Evolutionary conservation across 1,284 basidiomycete genomes (phyloP).

Genomic region (Fomitopsis palustris): DNA sequence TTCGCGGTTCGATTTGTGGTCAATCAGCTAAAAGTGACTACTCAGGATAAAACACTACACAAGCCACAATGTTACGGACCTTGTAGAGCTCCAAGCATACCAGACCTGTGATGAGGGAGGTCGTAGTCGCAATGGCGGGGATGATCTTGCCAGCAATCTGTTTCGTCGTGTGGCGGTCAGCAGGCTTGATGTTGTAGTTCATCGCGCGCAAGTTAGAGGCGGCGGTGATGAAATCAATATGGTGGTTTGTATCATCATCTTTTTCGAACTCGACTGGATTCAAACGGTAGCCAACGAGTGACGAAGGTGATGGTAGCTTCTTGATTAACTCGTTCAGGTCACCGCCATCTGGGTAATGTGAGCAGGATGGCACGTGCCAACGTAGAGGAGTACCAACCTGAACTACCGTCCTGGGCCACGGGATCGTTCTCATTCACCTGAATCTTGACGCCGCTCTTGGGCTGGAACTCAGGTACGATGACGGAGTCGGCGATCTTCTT

Average conservation of each 20-base stretch:
- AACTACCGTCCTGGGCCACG: conserved; percentile 49
- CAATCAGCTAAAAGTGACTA: conserved; percentile 71
- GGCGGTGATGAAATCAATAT: conserved; percentile 99
- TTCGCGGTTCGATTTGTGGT: conserved; percentile 90
- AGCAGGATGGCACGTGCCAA: neutral
- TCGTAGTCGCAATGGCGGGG: conserved; percentile 98
- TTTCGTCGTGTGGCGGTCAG: conserved; percentile 94
- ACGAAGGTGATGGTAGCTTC: conserved; percentile 83
- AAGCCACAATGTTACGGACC: conserved; percentile 36
- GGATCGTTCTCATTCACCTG: conserved; percentile 96
- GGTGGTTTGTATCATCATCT: conserved; percentile 97
- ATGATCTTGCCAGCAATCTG: conserved; percentile 99
- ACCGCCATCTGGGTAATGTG: conserved; percentile 38
- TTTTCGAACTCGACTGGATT: conserved; percentile 98
- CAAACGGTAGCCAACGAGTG: conserved; percentile 92
- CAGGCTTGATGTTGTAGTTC: conserved; percentile 91
- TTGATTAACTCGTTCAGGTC: conserved; percentile 58
- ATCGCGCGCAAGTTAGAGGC: conserved; percentile 95
- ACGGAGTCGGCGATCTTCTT: conserved; percentile 85
- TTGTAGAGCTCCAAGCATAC: conserved; percentile 98
- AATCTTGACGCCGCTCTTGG: conserved; percentile 90
- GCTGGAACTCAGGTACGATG: conserved; percentile 89
- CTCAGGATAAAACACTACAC: neutral
- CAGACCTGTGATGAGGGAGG: conserved; percentile 90
- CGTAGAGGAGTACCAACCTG: conserved; percentile 22